phyloP scores from a whole-genome alignment of 78 protist species.

The Bigelowiella natans region DNA sequence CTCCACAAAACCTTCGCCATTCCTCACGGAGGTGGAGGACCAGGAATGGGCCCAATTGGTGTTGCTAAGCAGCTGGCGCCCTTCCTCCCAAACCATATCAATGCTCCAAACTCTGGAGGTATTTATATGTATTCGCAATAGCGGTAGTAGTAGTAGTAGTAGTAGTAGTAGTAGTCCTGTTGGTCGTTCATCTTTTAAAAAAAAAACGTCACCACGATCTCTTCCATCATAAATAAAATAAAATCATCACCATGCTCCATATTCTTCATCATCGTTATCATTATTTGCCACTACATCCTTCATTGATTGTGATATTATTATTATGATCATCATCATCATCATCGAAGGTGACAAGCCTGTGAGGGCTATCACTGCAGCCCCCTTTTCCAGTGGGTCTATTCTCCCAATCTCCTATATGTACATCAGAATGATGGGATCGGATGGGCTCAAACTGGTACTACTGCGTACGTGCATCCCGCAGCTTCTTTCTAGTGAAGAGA shows the following conservation, averaged over 20 bases:
- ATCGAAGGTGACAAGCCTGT: slow-evolving; percentile 46
- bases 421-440: slow-evolving; percentile 73
- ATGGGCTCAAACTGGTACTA: slow-evolving; percentile 8
- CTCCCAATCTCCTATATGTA: slow-evolving; percentile 86
- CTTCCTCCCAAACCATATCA: slow-evolving; percentile 48
- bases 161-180: no score
- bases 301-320: no score
- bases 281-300: no score
- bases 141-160: no score
- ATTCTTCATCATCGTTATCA: no score
- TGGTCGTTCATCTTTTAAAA: no score
- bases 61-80: slow-evolving; percentile 64
- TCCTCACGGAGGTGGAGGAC: slow-evolving; percentile 99
- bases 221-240: no score
- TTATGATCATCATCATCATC: no score
- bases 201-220: no score
- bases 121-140: no score
- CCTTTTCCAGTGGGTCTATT: slow-evolving; percentile 72
- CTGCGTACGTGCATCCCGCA: background rate
- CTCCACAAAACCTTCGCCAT: slow-evolving; percentile 96
- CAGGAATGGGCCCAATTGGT: slow-evolving; percentile 96
- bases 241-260: no score
- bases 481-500: background rate
- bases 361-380: slow-evolving; percentile 78
- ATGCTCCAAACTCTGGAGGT: background rate